These are phyloP conservation scores for Nigrograna mackinnonii DNA, from an alignment of 2,329 filamentous ascomycete species.

Conservation along the genomic window DNA sequence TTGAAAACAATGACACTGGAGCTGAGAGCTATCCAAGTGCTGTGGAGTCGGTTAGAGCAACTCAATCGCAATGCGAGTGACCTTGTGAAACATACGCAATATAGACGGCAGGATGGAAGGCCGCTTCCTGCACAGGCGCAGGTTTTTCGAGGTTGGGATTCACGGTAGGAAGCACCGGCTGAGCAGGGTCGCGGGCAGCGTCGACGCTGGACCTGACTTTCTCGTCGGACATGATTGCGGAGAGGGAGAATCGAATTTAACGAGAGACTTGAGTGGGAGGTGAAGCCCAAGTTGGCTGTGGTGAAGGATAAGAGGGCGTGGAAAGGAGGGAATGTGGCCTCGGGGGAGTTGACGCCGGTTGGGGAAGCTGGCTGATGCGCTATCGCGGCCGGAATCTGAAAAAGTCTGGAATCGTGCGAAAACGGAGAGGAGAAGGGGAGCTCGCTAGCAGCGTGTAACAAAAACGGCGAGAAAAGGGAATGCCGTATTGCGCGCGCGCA, in stretches of 20 bases:
- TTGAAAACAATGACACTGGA: conserved; percentile 98
- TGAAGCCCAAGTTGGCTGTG: too few species aligned
- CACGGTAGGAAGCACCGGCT: conserved; percentile 74
- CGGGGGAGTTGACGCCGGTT: conserved; percentile 14
- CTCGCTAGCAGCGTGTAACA: too few species aligned
- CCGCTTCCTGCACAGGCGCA: conserved; percentile 59
- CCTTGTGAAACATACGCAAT: conserved; percentile 64
- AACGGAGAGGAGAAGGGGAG: too few species aligned
- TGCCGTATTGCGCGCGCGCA: too few species aligned
- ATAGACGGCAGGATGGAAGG: conserved; percentile 83
- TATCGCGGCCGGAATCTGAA: conserved; percentile 12
- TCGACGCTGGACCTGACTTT: conserved; percentile 86
- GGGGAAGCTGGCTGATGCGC: conserved; percentile 23
- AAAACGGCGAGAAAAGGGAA: too few species aligned
- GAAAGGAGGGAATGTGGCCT: conserved; percentile 3
- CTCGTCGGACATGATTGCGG: conserved; percentile 65
- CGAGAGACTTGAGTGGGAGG: conserved; percentile 19
- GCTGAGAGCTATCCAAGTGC: conserved; percentile 89
- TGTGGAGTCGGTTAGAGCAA: conserved; percentile 45
- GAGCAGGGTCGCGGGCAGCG: conserved; percentile 62
- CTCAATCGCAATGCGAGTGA: conserved; percentile 1
- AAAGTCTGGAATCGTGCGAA: too few species aligned
- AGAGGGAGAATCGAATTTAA: conserved; percentile 21
- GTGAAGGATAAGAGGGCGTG: neutral
- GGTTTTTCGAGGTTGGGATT: conserved; percentile 77